Conservation (phyloP, 768 basidiomycete species). For the Tulasnella calospora region DNA sequence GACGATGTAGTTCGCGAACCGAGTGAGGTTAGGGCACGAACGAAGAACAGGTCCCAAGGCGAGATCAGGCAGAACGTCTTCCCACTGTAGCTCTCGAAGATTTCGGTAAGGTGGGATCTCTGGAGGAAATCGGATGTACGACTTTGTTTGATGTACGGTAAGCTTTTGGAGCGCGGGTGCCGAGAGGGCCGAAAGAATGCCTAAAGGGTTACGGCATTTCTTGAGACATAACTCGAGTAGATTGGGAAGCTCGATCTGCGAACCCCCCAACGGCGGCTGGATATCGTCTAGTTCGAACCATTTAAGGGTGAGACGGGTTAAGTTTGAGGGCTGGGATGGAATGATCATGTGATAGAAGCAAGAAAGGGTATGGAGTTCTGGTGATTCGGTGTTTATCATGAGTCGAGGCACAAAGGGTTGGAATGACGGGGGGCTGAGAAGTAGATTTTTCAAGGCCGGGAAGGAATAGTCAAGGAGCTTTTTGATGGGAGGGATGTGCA, state of each 20-base stretch:
- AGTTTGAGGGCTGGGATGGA: too few species aligned
- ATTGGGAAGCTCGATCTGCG: neutral
- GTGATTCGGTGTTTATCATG: too few species aligned
- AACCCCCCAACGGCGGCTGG: neutral
- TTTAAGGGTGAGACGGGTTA: neutral
- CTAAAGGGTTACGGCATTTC: neutral
- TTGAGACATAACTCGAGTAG: neutral
- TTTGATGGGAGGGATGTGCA: too few species aligned
- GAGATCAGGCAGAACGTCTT: neutral
- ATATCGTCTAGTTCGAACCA: neutral
- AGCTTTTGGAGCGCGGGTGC: neutral
- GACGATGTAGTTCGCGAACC: neutral
- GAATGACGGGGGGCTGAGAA: too few species aligned
- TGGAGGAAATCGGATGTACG: too few species aligned
- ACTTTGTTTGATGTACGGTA: too few species aligned
- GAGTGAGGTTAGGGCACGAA: neutral
- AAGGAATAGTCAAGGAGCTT: too few species aligned
- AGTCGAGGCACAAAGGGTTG: too few species aligned
- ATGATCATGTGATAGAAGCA: too few species aligned
- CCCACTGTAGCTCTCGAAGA: neutral
- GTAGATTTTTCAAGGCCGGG: too few species aligned
- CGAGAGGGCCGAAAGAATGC: neutral
- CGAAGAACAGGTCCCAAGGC: neutral
- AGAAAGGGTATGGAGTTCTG: too few species aligned
- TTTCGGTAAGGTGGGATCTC: neutral